A percentile compares a stretch with the other conserved stretches of the same genome.
phyloP scores from a whole-genome alignment of 768 basidiomycete genomes.

The Trametes cingulata region DNA sequence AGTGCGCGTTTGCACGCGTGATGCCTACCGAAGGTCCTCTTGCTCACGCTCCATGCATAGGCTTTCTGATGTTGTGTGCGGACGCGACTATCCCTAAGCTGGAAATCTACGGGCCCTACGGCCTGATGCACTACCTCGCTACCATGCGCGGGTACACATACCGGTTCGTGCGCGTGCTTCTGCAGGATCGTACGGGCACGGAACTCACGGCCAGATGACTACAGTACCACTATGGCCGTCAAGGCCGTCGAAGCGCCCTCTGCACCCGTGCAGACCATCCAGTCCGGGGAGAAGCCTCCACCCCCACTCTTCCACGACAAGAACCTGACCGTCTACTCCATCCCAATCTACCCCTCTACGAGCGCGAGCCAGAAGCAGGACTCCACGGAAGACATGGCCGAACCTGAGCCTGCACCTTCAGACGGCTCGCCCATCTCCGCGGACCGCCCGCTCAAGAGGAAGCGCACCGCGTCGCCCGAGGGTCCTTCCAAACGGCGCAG shows the following conservation, averaged over 20 bases:
- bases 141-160: slow-evolving; percentile 67
- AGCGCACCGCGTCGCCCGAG: slow-evolving; percentile 29
- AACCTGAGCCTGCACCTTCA: neutral
- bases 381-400: neutral
- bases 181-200: neutral
- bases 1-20: neutral
- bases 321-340: slow-evolving; percentile 63
- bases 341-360: slow-evolving; percentile 42
- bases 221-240: slow-evolving; percentile 45
- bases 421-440: neutral
- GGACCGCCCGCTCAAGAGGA: slow-evolving; percentile 28
- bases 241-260: slow-evolving; percentile 43
- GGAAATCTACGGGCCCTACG: slow-evolving; percentile 70
- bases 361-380: no score
- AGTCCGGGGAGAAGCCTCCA: slow-evolving; percentile 27
- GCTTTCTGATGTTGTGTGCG: slow-evolving; percentile 77
- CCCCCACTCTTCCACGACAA: slow-evolving; percentile 60
- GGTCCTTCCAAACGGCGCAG: slow-evolving; percentile 25
- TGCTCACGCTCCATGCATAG: slow-evolving; percentile 41
- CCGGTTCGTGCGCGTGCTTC: slow-evolving; percentile 47
- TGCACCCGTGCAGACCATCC: slow-evolving; percentile 22
- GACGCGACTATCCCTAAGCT: slow-evolving; percentile 64
- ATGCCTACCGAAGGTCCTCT: neutral
- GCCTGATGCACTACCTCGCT: slow-evolving; percentile 69
- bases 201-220: neutral